Evolutionary conservation across 441 rosid species (phyloP).

Genomic region (Gossypium aridum): DNA sequence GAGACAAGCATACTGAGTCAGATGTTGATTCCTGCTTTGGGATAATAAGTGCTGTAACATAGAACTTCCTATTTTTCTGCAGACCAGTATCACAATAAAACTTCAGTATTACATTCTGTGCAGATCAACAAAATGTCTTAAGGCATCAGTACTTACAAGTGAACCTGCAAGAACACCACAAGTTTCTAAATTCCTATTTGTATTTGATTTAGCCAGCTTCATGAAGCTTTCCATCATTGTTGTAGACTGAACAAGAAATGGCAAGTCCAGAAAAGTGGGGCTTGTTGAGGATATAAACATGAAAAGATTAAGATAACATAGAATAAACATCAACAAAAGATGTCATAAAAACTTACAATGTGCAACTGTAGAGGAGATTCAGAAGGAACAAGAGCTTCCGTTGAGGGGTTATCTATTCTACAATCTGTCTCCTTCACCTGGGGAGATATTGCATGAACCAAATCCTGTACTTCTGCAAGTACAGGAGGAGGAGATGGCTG

Average conservation of each 20-base stretch:
- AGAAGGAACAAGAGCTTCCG: constrained; percentile 44
- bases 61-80: constrained; percentile 90
- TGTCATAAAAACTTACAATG: constrained; percentile 52
- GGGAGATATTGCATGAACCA: constrained; percentile 46
- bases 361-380: constrained; percentile 86
- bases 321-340: constrained; percentile 9
- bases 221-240: constrained; percentile 88
- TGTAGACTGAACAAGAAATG: constrained; percentile 56
- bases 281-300: neutral
- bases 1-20: constrained; percentile 58
- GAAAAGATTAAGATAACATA: neutral
- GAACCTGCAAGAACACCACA: constrained; percentile 97
- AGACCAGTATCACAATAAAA: constrained; percentile 16
- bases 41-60: constrained; percentile 83
- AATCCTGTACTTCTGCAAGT: constrained; percentile 87
- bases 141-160: constrained; percentile 54
- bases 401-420: constrained; percentile 43
- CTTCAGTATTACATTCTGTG: constrained; percentile 8
- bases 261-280: constrained; percentile 11
- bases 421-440: constrained; percentile 39
- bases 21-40: constrained; percentile 97
- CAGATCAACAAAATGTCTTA: constrained; percentile 12
- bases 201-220: constrained; percentile 89
- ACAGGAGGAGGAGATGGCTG: constrained; percentile 97
- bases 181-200: constrained; percentile 82